These are phyloP conservation scores for Penicillium expansum DNA, from an alignment of 2,329 filamentous ascomycete genomes.

Conservation along the genomic window DNA sequence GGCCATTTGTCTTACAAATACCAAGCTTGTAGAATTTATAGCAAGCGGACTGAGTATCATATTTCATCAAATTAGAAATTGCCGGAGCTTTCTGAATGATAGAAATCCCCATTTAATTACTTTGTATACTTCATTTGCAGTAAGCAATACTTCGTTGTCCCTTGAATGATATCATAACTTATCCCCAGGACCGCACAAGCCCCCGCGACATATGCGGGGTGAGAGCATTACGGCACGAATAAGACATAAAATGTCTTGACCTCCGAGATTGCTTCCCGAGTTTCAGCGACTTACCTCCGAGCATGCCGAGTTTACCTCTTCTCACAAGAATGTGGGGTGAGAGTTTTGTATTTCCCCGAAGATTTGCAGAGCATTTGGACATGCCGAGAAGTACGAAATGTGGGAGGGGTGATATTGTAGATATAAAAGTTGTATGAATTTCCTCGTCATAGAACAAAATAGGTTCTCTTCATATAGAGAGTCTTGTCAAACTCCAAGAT, in stretches of 20 bases:
- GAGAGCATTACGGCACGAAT: background rate
- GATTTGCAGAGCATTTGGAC: background rate
- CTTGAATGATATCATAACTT: background rate
- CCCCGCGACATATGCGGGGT: background rate
- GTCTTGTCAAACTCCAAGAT: no score
- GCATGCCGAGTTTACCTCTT: background rate
- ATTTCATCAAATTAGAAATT: background rate
- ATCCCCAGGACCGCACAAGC: background rate
- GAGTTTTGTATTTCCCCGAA: slow-evolving; percentile 13
- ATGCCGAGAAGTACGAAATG: background rate
- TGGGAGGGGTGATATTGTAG: background rate
- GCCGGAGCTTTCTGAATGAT: background rate
- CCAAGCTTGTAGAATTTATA: no score
- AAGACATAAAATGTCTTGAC: background rate
- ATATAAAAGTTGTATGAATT: slow-evolving; percentile 2
- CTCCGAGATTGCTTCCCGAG: slow-evolving; percentile 5
- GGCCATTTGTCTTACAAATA: background rate
- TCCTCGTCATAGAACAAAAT: background rate
- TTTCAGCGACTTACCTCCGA: slow-evolving; percentile 9
- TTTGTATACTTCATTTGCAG: background rate
- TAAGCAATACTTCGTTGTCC: background rate
- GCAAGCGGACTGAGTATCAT: no score
- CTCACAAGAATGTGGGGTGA: background rate
- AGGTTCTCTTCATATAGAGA: background rate
- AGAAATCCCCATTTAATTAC: background rate